phyloP scores from a whole-genome alignment of 2,329 filamentous ascomycete species.

The Mycocentrospora acerina region DNA sequence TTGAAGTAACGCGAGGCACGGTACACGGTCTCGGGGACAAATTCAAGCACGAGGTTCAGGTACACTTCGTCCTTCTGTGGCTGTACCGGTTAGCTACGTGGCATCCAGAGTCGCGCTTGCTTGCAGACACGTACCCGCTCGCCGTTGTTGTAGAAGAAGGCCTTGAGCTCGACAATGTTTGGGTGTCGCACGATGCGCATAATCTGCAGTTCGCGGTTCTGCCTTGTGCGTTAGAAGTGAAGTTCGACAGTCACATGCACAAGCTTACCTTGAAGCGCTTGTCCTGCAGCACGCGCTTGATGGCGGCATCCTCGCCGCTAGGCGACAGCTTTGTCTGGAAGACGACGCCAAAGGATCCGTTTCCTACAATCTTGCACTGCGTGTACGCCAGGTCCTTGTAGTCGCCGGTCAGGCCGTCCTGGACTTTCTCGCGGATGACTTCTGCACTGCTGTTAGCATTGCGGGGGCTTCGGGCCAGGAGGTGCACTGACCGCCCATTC shows the following conservation, averaged over 20 bases:
- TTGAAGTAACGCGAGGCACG: slow-evolving; percentile 98
- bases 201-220: slow-evolving; percentile 99
- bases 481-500: slow-evolving; percentile 89
- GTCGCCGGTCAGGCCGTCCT: slow-evolving; percentile 96
- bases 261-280: slow-evolving; percentile 93
- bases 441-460: slow-evolving; percentile 60
- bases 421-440: slow-evolving; percentile 97
- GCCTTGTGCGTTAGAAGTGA: slow-evolving; percentile 32
- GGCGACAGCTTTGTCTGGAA: slow-evolving; percentile 99
- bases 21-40: slow-evolving; percentile 97
- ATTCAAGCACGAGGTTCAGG: slow-evolving; percentile 96
- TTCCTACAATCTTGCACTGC: slow-evolving; percentile 99
- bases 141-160: slow-evolving; percentile 99
- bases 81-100: slow-evolving; percentile 33
- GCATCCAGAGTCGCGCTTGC: slow-evolving; percentile 13
- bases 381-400: slow-evolving; percentile 97
- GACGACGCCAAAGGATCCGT: slow-evolving; percentile 97
- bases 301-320: slow-evolving; percentile 96
- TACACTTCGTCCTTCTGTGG: slow-evolving; percentile 86
- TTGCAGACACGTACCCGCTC: slow-evolving; percentile 71
- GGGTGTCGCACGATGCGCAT: slow-evolving; percentile 99
- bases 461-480: slow-evolving; percentile 1
- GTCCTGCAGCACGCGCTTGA: slow-evolving; percentile 98
- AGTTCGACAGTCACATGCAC: slow-evolving; percentile 17
- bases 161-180: slow-evolving; percentile 98